Percentiles rank a stretch among this genome's conserved stretches.
Evolutionary conservation across 352 stramenopile species (phyloP).

Genomic region (Globisporangium carolinianum): DNA sequence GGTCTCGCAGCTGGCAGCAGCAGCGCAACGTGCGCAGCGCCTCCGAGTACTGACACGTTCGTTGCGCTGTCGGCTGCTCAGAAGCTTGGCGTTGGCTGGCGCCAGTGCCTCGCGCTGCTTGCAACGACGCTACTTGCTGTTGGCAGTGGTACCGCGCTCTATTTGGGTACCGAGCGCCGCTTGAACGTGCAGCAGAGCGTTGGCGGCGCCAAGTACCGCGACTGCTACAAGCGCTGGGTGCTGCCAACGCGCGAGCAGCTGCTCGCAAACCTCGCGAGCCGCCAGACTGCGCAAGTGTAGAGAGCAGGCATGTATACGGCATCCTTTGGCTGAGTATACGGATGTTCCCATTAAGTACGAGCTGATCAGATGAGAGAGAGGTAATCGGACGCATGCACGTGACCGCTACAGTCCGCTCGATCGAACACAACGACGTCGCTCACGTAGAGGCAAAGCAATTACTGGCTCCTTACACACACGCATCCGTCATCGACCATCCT

Average conservation of each 20-base stretch:
- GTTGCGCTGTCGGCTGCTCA: slow-evolving; percentile 28
- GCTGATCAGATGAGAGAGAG: no score
- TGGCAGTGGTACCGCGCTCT: slow-evolving; percentile 29
- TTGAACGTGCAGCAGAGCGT: slow-evolving; percentile 39
- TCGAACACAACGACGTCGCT: no score
- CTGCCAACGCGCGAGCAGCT: slow-evolving; percentile 67
- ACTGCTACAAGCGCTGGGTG: slow-evolving; percentile 57
- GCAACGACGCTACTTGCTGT: slow-evolving; percentile 27
- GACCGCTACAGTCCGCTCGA: no score
- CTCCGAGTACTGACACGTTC: slow-evolving; percentile 14
- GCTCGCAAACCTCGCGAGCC: slow-evolving; percentile 18
- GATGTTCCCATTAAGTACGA: no score
- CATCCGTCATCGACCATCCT: no score
- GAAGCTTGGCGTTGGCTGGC: slow-evolving; percentile 29
- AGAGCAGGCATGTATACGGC: no score
- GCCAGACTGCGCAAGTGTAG: slow-evolving; percentile 11
- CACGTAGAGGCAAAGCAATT: no score
- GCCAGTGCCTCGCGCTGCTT: slow-evolving; percentile 37
- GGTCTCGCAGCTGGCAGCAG: slow-evolving; percentile 26
- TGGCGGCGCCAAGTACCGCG: slow-evolving; percentile 34
- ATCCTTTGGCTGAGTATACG: no score
- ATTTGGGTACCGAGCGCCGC: slow-evolving; percentile 32
- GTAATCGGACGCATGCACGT: no score
- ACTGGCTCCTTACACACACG: no score
- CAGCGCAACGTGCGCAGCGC: slow-evolving; percentile 27